Conservation (phyloP, 306 rosid genomes). For the Calophaca sinica region DNA sequence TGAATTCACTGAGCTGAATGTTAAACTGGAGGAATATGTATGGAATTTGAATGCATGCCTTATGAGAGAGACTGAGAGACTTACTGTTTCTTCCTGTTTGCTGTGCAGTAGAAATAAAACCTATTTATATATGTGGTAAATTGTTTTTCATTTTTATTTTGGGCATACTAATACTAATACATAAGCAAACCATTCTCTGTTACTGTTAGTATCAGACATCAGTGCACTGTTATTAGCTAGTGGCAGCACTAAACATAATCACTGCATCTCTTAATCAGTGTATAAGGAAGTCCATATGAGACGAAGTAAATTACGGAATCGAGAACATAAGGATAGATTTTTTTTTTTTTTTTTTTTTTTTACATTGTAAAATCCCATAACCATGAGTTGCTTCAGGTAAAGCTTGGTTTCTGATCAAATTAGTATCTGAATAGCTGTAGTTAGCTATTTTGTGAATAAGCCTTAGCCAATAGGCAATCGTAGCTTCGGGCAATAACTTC, state of each 20-base stretch:
- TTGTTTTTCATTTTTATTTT: background rate
- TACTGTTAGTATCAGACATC: background rate
- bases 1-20: slow-evolving; percentile 7
- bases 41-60: slow-evolving; percentile 10
- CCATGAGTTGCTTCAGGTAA: slow-evolving; percentile 14
- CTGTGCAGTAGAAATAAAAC: slow-evolving; percentile 3
- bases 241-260: too few relatives aligned
- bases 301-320: background rate
- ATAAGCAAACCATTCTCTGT: background rate
- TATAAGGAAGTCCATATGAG: background rate
- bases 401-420: slow-evolving; percentile 34
- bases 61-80: background rate
- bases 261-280: background rate
- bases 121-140: background rate
- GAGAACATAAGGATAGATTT: slow-evolving; percentile 1
- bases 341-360: too few relatives aligned
- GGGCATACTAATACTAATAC: background rate
- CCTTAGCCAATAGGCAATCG: background rate
- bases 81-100: slow-evolving; percentile 20
- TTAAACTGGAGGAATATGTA: background rate
- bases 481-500: background rate
- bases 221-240: background rate
- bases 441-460: slow-evolving; percentile 32
- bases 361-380: slow-evolving; percentile 14
- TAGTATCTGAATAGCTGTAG: slow-evolving; percentile 12